Base-by-base conservation (phyloP, 139 green algal genomes). In the Spirogloea muscicola region DNA sequence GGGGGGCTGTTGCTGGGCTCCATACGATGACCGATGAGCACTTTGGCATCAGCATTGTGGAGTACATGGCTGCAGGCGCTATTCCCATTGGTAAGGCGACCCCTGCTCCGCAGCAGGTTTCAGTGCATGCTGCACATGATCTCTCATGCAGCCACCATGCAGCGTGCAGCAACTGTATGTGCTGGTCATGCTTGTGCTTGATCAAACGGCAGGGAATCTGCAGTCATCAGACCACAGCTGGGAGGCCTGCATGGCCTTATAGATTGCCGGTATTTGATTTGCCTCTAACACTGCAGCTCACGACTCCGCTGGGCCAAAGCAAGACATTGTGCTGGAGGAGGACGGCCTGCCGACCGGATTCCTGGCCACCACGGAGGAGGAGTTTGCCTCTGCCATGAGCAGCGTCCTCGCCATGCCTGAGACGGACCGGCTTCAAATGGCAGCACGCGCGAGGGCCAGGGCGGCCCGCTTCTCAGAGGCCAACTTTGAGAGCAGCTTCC, bases 21-120 rank as follows among this genome's bases (percentile, higher is more conserved):
- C 94, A 98, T 87, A 92, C 89, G 13, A 99, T 99, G 94, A 38
- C 80, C 49, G 93, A 98, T 70, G 94, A 99, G 77, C 94, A 99
- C 88, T 99, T 99, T 86, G 94, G 94, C 61, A 99, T 99, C 81
- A 88, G 87, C 69, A 87, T 98, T 9, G 94, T 98, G 25, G 93
- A 98, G 85, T 98, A 96, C 86, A 97, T 97, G 93, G 94, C 94
- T 10, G 90, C 91, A 42, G 87, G 85, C 52, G 70, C 29, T 16
- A 10, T 68, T n/a, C 40, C 13, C 3, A 82, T 82, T 41, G 74
- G 74, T 82, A 46, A 31, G 74, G 31, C 18, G 1, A 4, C 5
- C 16, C 1, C n/a, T 21, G n/a, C n/a, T 55, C 46, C 21, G 21
- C n/a, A 31, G n/a, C n/a, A 21, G 46, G 46, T 21, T n/a, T 21